These are phyloP conservation scores for Bacterosira constricta DNA, from an alignment of 108 stramenopile genomes.

Conservation along the genomic window DNA sequence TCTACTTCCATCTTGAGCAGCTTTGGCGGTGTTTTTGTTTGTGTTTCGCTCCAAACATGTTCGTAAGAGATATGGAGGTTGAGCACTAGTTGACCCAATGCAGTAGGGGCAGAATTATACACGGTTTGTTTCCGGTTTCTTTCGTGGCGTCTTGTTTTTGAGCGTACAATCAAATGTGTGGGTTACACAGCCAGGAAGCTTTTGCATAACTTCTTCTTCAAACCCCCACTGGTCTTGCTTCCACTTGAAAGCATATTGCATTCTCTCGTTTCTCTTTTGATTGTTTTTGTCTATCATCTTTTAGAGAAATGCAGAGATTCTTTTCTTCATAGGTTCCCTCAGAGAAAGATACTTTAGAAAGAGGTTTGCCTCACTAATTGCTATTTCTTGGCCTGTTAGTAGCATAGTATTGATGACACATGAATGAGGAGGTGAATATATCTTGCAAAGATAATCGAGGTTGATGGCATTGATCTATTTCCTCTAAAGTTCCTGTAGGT, in stretches of 20 bases:
- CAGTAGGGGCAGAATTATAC: slow-evolving; percentile 33
- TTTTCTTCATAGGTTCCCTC: slow-evolving; percentile 22
- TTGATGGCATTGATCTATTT: too few species aligned
- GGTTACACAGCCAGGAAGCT: slow-evolving; percentile 16
- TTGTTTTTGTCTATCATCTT: too few species aligned
- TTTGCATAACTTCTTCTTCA: slow-evolving; percentile 15
- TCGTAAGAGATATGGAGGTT: slow-evolving; percentile 24
- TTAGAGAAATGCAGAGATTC: slow-evolving; percentile 13
- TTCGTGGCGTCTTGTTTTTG: slow-evolving; percentile 10
- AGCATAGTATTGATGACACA: too few species aligned
- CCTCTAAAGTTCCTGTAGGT: too few species aligned
- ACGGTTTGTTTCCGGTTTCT: slow-evolving; percentile 7
- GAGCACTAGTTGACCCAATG: slow-evolving; percentile 8
- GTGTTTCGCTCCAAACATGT: slow-evolving; percentile 8
- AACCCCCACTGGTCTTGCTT: slow-evolving; percentile 35
- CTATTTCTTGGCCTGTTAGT: too few species aligned
- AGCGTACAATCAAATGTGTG: slow-evolving; percentile 37
- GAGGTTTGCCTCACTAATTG: too few species aligned
- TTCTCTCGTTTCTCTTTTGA: neutral
- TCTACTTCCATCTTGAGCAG: slow-evolving; percentile 43
- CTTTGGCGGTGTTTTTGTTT: slow-evolving; percentile 12
- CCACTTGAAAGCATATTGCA: slow-evolving; percentile 27
- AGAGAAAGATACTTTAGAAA: slow-evolving; percentile 10
- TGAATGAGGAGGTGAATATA: too few species aligned
- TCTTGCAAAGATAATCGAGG: too few species aligned